Conservation (phyloP, 257 asterid species). For the Anisodus tanguticus region DNA sequence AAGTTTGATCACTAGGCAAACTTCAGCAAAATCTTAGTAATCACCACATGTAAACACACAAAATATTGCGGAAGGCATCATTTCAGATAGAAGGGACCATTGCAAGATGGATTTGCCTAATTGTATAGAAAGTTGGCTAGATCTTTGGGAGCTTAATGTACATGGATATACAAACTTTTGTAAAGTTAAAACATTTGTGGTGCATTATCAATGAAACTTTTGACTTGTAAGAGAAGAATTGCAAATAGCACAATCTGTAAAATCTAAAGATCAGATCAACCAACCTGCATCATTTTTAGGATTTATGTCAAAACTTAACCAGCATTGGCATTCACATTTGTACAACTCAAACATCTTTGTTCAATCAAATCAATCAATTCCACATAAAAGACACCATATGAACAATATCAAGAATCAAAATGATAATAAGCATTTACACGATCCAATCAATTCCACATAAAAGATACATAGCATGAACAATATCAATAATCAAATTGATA, state of each 20-base stretch:
- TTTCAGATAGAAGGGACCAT: background rate
- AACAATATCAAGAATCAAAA: conserved; percentile 19
- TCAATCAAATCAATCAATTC: background rate
- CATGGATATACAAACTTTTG: background rate
- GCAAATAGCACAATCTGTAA: background rate
- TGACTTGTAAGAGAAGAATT: background rate
- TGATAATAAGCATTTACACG: background rate
- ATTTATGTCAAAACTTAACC: background rate
- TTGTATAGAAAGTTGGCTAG: background rate
- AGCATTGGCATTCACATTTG: background rate
- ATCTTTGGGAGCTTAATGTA: background rate
- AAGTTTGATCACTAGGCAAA: background rate
- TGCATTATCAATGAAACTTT: background rate
- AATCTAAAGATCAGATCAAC: conserved; percentile 16
- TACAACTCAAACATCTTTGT: background rate
- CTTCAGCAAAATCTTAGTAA: background rate
- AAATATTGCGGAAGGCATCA: background rate
- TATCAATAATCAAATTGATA: conserved; percentile 24
- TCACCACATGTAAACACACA: background rate
- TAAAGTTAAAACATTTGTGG: background rate
- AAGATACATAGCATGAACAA: background rate
- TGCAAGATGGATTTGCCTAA: background rate
- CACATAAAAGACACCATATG: background rate
- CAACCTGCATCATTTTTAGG: background rate
- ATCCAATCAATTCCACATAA: background rate